Evolutionary conservation across 2,329 filamentous ascomycete genomes (phyloP), one percentile per base, ranked within the genome.

Genomic region (Fusarium circinatum): DNA sequence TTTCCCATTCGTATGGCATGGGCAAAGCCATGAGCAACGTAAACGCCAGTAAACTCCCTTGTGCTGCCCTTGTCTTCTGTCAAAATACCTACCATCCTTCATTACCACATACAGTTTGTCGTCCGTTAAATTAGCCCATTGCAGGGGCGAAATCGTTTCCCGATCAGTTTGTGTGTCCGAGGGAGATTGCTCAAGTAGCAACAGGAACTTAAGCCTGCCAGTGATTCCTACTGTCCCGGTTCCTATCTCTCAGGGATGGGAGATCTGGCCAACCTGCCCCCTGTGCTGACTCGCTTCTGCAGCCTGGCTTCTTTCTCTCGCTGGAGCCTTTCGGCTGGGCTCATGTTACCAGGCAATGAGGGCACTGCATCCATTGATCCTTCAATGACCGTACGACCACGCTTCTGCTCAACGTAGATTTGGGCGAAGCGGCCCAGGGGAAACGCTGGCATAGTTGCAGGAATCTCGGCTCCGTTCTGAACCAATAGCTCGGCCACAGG

Each of bases 381-480:
- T 36, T 65, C 72, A 68, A 83, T 80, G 73, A 83, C 81, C 9
- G 73, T 75, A 71, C 88, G 84, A 62, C 87, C 84, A 67, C 88
- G 85, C 81, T 91, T 98, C 83, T 95, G 91, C 74, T 97, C 95
- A 54, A 98, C 86, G 78, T 98, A 99, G 39, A 93, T 83, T 78
- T 93, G 92, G 6, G 96, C 96, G 52, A 92, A 92, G 15, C 90
- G 87, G 68, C 94, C 95, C 17, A 99, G 88, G 2, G 95, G 94
- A 75, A 98, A 95, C 0, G 94, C 92, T 2, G 95, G 94, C 68
- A 93, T 86, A 5, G 90, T 85, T 3, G 86, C 80, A 0, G 96
- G 96, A 39, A 98, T 92, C 71, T 98, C 93, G 8, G 95, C 95
- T 22, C 96, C 96, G 79, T 99, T 98, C 78, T 98, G 97, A 20